Evolutionary conservation across 2,329 filamentous ascomycete species (phyloP).

Genomic region (Epichloe gansuensis): DNA sequence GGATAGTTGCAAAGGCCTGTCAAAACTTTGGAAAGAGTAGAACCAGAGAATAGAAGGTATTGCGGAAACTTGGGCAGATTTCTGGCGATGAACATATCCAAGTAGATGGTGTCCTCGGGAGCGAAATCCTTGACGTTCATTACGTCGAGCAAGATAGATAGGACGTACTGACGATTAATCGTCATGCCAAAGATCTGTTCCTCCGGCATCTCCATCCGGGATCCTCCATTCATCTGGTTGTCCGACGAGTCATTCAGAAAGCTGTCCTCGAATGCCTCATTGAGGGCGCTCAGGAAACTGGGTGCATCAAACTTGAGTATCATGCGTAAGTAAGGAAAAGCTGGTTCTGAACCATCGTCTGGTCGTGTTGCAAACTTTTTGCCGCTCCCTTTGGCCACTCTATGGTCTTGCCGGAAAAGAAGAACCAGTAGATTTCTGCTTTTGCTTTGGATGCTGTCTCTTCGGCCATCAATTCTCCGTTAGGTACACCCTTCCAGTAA

Average conservation of each 20-base stretch:
- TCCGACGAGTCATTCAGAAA: slow-evolving; percentile 77
- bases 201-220: slow-evolving; percentile 41
- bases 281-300: slow-evolving; percentile 87
- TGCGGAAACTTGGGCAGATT: slow-evolving; percentile 95
- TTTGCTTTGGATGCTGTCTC: slow-evolving; percentile 66
- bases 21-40: slow-evolving; percentile 69
- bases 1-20: slow-evolving; percentile 77
- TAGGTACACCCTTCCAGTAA: slow-evolving; percentile 87
- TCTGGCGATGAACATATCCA: slow-evolving; percentile 96
- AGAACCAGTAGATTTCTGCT: slow-evolving; percentile 78
- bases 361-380: slow-evolving; percentile 50
- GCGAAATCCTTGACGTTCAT: slow-evolving; percentile 72
- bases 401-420: slow-evolving; percentile 75
- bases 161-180: slow-evolving; percentile 83
- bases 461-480: slow-evolving; percentile 62
- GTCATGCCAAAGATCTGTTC: slow-evolving; percentile 57
- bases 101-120: slow-evolving; percentile 74
- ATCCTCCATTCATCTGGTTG: slow-evolving; percentile 41
- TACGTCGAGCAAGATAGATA: slow-evolving; percentile 81
- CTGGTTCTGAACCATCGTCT: slow-evolving; percentile 47
- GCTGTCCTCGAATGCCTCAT: slow-evolving; percentile 91
- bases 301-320: slow-evolving; percentile 81
- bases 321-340: slow-evolving; percentile 74
- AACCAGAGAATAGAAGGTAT: slow-evolving; percentile 82
- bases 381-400: slow-evolving; percentile 57